Conservation (phyloP, 179 eudicot species). For the Silene vulgaris region DNA sequence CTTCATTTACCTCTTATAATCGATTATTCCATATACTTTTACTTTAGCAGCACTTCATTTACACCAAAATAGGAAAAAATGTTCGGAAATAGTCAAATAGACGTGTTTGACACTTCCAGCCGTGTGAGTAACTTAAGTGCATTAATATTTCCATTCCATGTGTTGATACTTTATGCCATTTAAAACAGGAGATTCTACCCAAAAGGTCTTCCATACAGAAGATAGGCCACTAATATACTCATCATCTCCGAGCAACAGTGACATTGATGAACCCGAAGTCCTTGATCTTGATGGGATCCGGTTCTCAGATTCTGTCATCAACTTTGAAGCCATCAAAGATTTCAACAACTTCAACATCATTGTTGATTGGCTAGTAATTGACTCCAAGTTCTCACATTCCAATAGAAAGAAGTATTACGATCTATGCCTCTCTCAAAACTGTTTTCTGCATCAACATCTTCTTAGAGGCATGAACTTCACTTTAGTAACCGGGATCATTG, state of each 20-base stretch:
- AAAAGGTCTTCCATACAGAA: constrained; percentile 13
- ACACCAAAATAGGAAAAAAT: no score
- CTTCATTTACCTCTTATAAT: neutral
- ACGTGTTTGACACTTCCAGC: no score
- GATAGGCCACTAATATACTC: constrained; percentile 11
- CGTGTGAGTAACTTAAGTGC: neutral
- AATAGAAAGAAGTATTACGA: constrained; percentile 30
- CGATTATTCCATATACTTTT: neutral
- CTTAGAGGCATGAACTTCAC: constrained; percentile 40
- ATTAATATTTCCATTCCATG: neutral
- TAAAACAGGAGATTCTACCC: neutral
- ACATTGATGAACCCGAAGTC: constrained; percentile 27
- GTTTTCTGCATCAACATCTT: constrained; percentile 40
- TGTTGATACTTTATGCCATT: neutral
- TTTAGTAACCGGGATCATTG: constrained; percentile 42
- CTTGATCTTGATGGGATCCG: constrained; percentile 46
- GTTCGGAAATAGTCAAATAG: no score
- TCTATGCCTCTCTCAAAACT: constrained; percentile 41
- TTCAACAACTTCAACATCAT: constrained; percentile 43
- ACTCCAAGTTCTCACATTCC: constrained; percentile 35
- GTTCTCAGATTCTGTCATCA: constrained; percentile 35
- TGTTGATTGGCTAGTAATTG: constrained; percentile 40
- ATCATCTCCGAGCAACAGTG: constrained; percentile 25
- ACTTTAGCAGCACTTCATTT: no score
- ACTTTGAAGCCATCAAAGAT: constrained; percentile 33